These are phyloP conservation scores for Plantago elongata DNA, from an alignment of 257 asterid species.

Conservation along the genomic window DNA sequence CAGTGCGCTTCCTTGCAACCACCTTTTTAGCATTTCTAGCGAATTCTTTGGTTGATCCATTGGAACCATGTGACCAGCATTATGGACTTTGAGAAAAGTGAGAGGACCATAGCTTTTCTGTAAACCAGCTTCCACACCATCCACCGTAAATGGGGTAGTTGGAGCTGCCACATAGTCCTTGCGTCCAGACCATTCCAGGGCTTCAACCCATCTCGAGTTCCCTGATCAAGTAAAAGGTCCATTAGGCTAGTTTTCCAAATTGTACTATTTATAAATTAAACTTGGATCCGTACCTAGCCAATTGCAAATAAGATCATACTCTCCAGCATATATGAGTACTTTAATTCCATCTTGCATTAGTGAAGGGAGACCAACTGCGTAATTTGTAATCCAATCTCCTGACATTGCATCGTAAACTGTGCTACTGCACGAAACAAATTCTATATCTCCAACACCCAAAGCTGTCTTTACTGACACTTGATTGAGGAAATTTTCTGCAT, in stretches of 20 bases:
- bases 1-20: slow-evolving; percentile 39
- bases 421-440: slow-evolving; percentile 49
- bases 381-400: slow-evolving; percentile 47
- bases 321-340: slow-evolving; percentile 61
- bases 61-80: slow-evolving; percentile 80
- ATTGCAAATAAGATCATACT: slow-evolving; percentile 71
- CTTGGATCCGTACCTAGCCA: slow-evolving; percentile 51
- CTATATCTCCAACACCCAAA: slow-evolving; percentile 39
- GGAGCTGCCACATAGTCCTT: slow-evolving; percentile 33
- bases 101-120: slow-evolving; percentile 51
- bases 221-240: slow-evolving; percentile 31
- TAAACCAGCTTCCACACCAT: slow-evolving; percentile 40
- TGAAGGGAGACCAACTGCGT: slow-evolving; percentile 41
- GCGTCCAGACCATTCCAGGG: slow-evolving; percentile 59
- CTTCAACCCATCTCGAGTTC: slow-evolving; percentile 70
- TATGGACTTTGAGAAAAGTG: slow-evolving; percentile 53
- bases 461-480: slow-evolving; percentile 31
- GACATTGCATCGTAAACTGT: slow-evolving; percentile 40
- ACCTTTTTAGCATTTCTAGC: slow-evolving; percentile 55
- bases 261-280: neutral
- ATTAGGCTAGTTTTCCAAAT: neutral
- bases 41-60: slow-evolving; percentile 79
- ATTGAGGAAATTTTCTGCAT: slow-evolving; percentile 40
- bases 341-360: slow-evolving; percentile 58
- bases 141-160: slow-evolving; percentile 38